Evolutionary conservation across 2,329 filamentous ascomycete genomes (phyloP).

Genomic region (Penicillium sp.): DNA sequence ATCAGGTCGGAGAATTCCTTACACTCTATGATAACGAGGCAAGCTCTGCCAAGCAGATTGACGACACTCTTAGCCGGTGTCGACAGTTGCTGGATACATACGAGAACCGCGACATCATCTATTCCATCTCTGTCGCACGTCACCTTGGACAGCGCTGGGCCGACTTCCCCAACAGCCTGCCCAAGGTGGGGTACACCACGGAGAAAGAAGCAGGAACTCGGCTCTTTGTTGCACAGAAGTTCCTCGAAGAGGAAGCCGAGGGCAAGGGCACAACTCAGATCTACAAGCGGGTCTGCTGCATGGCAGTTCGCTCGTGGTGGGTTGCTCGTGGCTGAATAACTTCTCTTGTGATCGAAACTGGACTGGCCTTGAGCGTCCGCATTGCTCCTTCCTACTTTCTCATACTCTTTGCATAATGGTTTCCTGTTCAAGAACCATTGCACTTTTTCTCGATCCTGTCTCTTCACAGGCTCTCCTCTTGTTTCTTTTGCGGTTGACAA

Average conservation of each 20-base stretch:
- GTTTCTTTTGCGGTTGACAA: slow-evolving; percentile 12
- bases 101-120: slow-evolving; percentile 86
- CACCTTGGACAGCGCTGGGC: slow-evolving; percentile 66
- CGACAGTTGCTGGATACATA: slow-evolving; percentile 70
- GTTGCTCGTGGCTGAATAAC: slow-evolving; percentile 35
- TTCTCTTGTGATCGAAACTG: not conserved
- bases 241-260: slow-evolving; percentile 62
- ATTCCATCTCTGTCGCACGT: slow-evolving; percentile 77
- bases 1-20: slow-evolving; percentile 68
- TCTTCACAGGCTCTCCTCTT: slow-evolving; percentile 6
- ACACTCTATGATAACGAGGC: slow-evolving; percentile 60
- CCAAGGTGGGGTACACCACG: slow-evolving; percentile 57
- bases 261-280: slow-evolving; percentile 71
- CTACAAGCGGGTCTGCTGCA: slow-evolving; percentile 64
- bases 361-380: not conserved
- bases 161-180: slow-evolving; percentile 55
- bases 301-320: slow-evolving; percentile 59
- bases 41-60: slow-evolving; percentile 54
- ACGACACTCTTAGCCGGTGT: slow-evolving; percentile 62
- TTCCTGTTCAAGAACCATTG: not conserved
- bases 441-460: slow-evolving; percentile 8
- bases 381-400: slow-evolving; percentile 4
- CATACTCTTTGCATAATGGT: slow-evolving; percentile 9
- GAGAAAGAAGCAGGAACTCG: slow-evolving; percentile 65
- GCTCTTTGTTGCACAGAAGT: slow-evolving; percentile 65